Conservation (phyloP, 2,329 filamentous ascomycete genomes). For the Phialophora expanda region DNA sequence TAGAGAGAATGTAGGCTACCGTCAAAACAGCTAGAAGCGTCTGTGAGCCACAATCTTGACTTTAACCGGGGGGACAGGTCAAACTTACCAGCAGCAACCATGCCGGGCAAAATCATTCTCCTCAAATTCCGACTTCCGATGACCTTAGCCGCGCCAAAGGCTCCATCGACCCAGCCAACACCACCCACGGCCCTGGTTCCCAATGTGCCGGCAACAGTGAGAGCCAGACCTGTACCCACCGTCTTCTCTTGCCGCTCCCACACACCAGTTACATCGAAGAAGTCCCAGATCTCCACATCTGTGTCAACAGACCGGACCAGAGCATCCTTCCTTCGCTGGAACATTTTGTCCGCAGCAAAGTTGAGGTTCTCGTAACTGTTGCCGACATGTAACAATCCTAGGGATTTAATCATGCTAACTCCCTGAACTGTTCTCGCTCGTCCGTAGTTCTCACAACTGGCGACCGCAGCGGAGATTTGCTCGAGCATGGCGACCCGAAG, state of each 20-base stretch:
- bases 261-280: slow-evolving; percentile 83
- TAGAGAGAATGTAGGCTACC: slow-evolving; percentile 78
- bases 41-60: slow-evolving; percentile 6
- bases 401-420: slow-evolving; percentile 84
- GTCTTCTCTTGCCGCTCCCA: slow-evolving; percentile 93
- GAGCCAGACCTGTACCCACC: slow-evolving; percentile 89
- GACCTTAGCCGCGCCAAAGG: slow-evolving; percentile 78
- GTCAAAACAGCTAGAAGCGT: slow-evolving; percentile 68
- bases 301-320: slow-evolving; percentile 85
- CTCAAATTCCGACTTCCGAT: slow-evolving; percentile 81
- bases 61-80: slow-evolving; percentile 12
- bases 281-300: slow-evolving; percentile 87
- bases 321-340: slow-evolving; percentile 78
- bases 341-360: slow-evolving; percentile 94
- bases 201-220: slow-evolving; percentile 86
- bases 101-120: slow-evolving; percentile 77
- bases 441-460: slow-evolving; percentile 83
- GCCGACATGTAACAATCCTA: slow-evolving; percentile 86
- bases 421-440: slow-evolving; percentile 76
- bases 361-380: slow-evolving; percentile 83
- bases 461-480: slow-evolving; percentile 79
- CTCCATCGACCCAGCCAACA: slow-evolving; percentile 86
- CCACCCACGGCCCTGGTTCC: slow-evolving; percentile 81
- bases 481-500: slow-evolving; percentile 90
- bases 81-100: slow-evolving; percentile 76